Conservation (phyloP, 176 grass and related monocot genomes). For the Thalia dealbata region DNA sequence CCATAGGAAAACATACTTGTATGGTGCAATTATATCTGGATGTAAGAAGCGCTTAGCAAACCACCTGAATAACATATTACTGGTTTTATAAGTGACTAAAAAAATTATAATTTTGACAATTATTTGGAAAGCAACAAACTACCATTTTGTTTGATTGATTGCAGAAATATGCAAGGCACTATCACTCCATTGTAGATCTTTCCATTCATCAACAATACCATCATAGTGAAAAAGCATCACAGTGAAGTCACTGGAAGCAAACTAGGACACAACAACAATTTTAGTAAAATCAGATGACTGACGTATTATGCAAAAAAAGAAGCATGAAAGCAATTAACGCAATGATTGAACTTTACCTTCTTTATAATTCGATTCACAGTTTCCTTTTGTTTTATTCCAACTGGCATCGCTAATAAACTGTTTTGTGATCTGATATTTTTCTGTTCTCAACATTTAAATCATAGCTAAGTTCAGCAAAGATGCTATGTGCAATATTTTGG, state of each 20-base stretch:
- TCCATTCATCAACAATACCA: slow-evolving; percentile 10
- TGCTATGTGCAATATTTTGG: not conserved
- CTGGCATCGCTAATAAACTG: slow-evolving; percentile 8
- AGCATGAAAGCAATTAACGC: not conserved
- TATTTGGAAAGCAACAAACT: not conserved
- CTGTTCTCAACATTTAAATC: not conserved
- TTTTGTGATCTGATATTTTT: not conserved
- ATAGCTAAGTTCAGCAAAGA: not conserved
- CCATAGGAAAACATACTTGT: slow-evolving; percentile 16
- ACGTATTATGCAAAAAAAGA: not conserved
- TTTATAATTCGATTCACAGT: slow-evolving; percentile 7
- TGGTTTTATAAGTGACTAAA: no score
- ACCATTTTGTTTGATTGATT: slow-evolving; percentile 18
- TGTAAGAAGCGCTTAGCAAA: slow-evolving; percentile 17
- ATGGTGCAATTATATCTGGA: slow-evolving; percentile 8
- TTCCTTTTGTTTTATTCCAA: slow-evolving; percentile 14
- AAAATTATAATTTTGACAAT: not conserved
- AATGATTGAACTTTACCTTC: not conserved
- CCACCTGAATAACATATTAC: slow-evolving; percentile 8
- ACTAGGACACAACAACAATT: not conserved
- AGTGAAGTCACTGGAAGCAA: slow-evolving; percentile 1
- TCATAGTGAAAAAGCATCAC: slow-evolving; percentile 14
- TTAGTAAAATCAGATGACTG: not conserved
- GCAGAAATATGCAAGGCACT: slow-evolving; percentile 11
- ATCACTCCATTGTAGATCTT: slow-evolving; percentile 11